A percentile compares a stretch with the other conserved stretches of the same genome.
phyloP scores from a whole-genome alignment of 2,329 filamentous ascomycete species.

The Penicillium concentricum region DNA sequence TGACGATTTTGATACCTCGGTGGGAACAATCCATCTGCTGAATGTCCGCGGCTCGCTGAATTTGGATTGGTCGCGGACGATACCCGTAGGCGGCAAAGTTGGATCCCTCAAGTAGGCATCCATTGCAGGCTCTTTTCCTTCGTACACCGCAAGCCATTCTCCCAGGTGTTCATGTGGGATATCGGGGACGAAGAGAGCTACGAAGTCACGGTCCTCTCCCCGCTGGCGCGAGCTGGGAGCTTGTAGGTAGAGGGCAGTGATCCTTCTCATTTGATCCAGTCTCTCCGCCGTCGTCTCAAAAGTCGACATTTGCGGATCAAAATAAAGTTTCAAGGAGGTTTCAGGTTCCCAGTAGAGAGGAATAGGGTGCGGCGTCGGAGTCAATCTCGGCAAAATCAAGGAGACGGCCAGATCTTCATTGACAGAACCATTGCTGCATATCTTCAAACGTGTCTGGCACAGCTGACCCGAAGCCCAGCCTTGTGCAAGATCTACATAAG shows the following conservation, averaged over 20 bases:
- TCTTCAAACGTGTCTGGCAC: slow-evolving; percentile 23
- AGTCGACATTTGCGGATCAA: slow-evolving; percentile 13
- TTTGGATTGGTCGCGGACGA: slow-evolving; percentile 28
- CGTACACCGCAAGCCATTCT: slow-evolving; percentile 23
- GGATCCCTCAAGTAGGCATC: slow-evolving; percentile 21
- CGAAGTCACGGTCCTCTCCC: slow-evolving; percentile 21
- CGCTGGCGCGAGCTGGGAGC: slow-evolving; percentile 16
- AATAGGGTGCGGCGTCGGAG: slow-evolving; percentile 22
- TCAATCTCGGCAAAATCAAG: slow-evolving; percentile 19
- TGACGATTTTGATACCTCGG: background rate
- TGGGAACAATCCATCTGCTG: slow-evolving; percentile 22
- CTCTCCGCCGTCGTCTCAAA: slow-evolving; percentile 12
- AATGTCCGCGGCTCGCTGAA: slow-evolving; percentile 29
- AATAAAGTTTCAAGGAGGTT: slow-evolving; percentile 19
- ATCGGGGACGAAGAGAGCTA: slow-evolving; percentile 29
- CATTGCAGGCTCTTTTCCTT: slow-evolving; percentile 21
- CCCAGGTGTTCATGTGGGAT: slow-evolving; percentile 15
- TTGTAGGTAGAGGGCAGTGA: slow-evolving; percentile 29
- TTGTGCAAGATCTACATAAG: slow-evolving; percentile 29
- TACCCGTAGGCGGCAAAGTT: slow-evolving; percentile 11
- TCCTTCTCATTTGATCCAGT: slow-evolving; percentile 35
- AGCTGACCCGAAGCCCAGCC: slow-evolving; percentile 25
- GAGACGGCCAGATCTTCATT: slow-evolving; percentile 20
- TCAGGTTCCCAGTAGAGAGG: slow-evolving; percentile 32
- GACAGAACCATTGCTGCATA: slow-evolving; percentile 15